phyloP scores from a whole-genome alignment of 352 stramenopile genomes.

The Phytophthora sp. region DNA sequence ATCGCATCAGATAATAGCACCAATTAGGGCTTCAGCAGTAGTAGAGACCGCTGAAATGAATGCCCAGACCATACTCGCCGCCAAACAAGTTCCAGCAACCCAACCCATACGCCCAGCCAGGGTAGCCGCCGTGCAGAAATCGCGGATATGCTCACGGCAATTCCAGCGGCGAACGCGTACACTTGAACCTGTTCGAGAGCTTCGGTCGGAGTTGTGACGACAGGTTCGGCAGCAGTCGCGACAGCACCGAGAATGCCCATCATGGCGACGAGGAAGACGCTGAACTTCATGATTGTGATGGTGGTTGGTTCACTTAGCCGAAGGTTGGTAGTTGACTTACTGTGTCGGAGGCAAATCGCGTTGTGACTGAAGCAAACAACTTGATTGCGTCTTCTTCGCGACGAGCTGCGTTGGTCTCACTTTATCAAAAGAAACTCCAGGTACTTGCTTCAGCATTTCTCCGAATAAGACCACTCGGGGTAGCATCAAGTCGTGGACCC shows the following conservation, averaged over 20 bases:
- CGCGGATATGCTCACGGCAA: too few relatives aligned
- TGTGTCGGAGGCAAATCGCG: constrained; percentile 2
- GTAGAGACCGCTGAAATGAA: constrained; percentile 33
- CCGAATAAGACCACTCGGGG: too few relatives aligned
- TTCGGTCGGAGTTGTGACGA: constrained; percentile 15
- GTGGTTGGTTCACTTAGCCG: neutral
- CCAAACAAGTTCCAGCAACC: constrained; percentile 46
- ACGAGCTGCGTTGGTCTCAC: too few relatives aligned
- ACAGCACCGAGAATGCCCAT: constrained; percentile 2
- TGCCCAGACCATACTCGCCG: constrained; percentile 27
- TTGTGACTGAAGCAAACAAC: too few relatives aligned
- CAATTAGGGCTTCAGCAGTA: too few relatives aligned
- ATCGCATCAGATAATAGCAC: too few relatives aligned
- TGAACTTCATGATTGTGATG: constrained; percentile 17
- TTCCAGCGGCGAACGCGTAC: too few relatives aligned
- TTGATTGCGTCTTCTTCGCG: too few relatives aligned
- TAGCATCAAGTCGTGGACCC: too few relatives aligned
- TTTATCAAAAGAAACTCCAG: too few relatives aligned
- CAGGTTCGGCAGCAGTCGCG: constrained; percentile 7
- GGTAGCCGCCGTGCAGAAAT: constrained; percentile 30
- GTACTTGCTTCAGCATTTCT: too few relatives aligned
- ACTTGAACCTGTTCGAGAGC: constrained; percentile 20
- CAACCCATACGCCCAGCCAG: constrained; percentile 46
- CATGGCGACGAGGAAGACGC: constrained; percentile 19
- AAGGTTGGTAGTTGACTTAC: constrained; percentile 14